Evolutionary conservation across 805 yeast genomes (phyloP).

Genomic region (Ogataea nitratoaversa): DNA sequence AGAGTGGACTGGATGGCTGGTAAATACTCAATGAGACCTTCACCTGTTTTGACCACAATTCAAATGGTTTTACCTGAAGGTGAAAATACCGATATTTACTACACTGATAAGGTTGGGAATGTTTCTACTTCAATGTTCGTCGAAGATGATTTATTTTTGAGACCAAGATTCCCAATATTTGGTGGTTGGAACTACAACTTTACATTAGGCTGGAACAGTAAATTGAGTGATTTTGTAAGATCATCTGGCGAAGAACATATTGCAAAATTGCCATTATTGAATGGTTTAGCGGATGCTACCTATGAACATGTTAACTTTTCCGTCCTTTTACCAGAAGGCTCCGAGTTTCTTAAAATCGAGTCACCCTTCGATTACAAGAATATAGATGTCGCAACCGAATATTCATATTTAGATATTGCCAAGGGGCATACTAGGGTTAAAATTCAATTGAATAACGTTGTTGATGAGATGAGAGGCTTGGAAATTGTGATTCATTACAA

Average conservation of each 20-base stretch:
- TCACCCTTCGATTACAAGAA: constrained; percentile 47
- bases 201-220: constrained; percentile 89
- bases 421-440: constrained; percentile 76
- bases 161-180: constrained; percentile 90
- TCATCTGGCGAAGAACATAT: constrained; percentile 47
- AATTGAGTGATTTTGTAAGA: constrained; percentile 50
- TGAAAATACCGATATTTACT: constrained; percentile 62
- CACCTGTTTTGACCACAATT: constrained; percentile 58
- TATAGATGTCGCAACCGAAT: constrained; percentile 25
- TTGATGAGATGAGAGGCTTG: constrained; percentile 60
- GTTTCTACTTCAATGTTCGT: constrained; percentile 68
- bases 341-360: constrained; percentile 51
- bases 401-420: constrained; percentile 67
- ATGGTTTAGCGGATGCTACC: constrained; percentile 65
- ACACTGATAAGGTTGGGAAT: constrained; percentile 87
- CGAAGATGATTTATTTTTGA: constrained; percentile 48
- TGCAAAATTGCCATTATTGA: constrained; percentile 64
- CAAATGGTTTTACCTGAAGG: constrained; percentile 48
- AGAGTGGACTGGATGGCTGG: constrained; percentile 73
- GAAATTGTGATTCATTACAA: constrained; percentile 60
- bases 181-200: constrained; percentile 97
- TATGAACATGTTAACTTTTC: constrained; percentile 57
- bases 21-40: constrained; percentile 44
- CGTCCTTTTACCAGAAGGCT: constrained; percentile 84
- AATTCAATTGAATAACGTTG: constrained; percentile 53